phyloP scores from a whole-genome alignment of 345 rosid genomes.

The Eutrema yunnanense region DNA sequence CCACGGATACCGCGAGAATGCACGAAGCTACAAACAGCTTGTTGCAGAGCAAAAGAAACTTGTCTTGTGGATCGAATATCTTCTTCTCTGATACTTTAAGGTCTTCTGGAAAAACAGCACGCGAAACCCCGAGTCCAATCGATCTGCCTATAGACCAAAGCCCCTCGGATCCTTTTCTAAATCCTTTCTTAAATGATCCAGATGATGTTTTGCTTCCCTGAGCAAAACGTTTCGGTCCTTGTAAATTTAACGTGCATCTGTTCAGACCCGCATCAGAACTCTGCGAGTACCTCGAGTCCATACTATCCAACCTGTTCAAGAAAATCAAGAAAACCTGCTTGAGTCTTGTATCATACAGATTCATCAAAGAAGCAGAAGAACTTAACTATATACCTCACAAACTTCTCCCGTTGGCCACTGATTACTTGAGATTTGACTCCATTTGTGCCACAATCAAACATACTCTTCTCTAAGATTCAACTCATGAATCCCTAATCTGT shows the following conservation, averaged over 20 bases:
- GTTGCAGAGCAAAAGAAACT: slow-evolving; percentile 76
- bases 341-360: neutral
- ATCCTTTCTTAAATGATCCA: slow-evolving; percentile 74
- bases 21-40: slow-evolving; percentile 71
- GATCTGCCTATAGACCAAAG: slow-evolving; percentile 95
- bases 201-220: slow-evolving; percentile 54
- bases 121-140: slow-evolving; percentile 83
- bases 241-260: slow-evolving; percentile 66
- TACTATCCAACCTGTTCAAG: slow-evolving; percentile 67
- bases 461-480: slow-evolving; percentile 32
- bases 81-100: slow-evolving; percentile 82
- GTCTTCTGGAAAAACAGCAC: slow-evolving; percentile 96
- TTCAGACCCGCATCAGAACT: slow-evolving; percentile 55
- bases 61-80: slow-evolving; percentile 95
- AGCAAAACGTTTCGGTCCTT: slow-evolving; percentile 50
- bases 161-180: slow-evolving; percentile 89
- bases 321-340: neutral
- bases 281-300: slow-evolving; percentile 80
- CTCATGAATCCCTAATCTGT: slow-evolving; percentile 43
- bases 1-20: slow-evolving; percentile 80
- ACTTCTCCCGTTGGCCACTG: slow-evolving; percentile 77
- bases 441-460: slow-evolving; percentile 58
- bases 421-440: slow-evolving; percentile 55
- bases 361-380: neutral
- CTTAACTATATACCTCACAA: slow-evolving; percentile 52